Conservation (phyloP, 2,329 filamentous ascomycete species). For the Exophiala dermatitidis region DNA sequence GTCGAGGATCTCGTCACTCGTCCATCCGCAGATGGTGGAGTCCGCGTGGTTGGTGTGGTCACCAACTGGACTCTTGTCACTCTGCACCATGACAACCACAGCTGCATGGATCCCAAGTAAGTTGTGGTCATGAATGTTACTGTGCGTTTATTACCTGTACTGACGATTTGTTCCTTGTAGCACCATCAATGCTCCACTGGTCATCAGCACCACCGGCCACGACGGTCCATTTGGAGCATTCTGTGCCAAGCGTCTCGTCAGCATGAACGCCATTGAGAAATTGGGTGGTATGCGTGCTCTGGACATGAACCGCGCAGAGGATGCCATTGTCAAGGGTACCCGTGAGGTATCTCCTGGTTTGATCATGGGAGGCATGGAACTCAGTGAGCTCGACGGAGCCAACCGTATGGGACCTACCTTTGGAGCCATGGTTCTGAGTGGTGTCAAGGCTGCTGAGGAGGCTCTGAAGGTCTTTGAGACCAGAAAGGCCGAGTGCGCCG, state of each 20-base stretch:
- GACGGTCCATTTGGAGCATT: conserved; percentile 89
- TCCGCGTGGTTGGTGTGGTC: conserved; percentile 80
- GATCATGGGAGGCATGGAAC: conserved; percentile 91
- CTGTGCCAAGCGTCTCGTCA: conserved; percentile 80
- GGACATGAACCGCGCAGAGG: conserved; percentile 86
- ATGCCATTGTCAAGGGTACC: conserved; percentile 87
- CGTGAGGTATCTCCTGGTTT: conserved; percentile 80
- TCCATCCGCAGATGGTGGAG: conserved; percentile 44
- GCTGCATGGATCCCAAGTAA: conserved; percentile 80
- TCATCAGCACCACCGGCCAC: conserved; percentile 86
- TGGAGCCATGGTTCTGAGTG: conserved; percentile 79
- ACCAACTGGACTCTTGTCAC: conserved; percentile 93
- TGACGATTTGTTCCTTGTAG: conserved; percentile 32
- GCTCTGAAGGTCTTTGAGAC: conserved; percentile 68
- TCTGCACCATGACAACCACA: conserved; percentile 82
- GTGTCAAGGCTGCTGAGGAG: conserved; percentile 87
- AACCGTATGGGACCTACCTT: conserved; percentile 89
- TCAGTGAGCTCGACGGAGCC: conserved; percentile 81
- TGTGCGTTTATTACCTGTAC: too few species aligned
- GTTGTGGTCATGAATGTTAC: background rate
- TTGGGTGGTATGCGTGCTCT: conserved; percentile 88
- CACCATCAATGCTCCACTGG: conserved; percentile 85
- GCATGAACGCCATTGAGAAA: conserved; percentile 75
- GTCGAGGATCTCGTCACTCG: conserved; percentile 92
- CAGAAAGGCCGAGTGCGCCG: conserved; percentile 68